These are phyloP conservation scores for Lithospermum erythrorhizon DNA, from an alignment of 257 asterid genomes.

Conservation along the genomic window DNA sequence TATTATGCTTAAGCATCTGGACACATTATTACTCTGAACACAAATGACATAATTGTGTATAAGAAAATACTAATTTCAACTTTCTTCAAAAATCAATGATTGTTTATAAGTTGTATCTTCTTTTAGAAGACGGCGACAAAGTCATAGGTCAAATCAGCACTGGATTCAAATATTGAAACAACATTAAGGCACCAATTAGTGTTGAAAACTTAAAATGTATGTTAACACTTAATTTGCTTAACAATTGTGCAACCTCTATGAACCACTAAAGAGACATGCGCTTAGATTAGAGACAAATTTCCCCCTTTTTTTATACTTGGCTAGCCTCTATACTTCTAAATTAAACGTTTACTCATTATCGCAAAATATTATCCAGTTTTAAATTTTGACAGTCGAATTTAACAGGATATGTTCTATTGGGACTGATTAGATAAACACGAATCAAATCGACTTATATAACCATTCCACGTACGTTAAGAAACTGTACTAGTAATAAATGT, in stretches of 20 bases:
- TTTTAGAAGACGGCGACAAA: neutral
- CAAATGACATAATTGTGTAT: neutral
- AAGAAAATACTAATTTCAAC: slow-evolving; percentile 1
- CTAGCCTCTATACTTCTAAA: no score
- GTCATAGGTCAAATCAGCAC: neutral
- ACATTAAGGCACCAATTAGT: neutral
- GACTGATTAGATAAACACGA: no score
- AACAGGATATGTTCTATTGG: no score
- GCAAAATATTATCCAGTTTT: no score
- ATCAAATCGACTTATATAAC: no score
- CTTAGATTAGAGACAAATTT: no score
- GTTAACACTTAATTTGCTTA: slow-evolving; percentile 3
- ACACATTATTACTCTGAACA: neutral
- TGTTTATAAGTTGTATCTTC: slow-evolving; percentile 3
- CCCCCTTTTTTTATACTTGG: no score
- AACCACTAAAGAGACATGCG: neutral
- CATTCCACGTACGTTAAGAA: no score
- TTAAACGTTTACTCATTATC: no score
- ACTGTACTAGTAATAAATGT: neutral
- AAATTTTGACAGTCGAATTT: no score
- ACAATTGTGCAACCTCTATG: neutral
- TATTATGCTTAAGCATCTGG: neutral
- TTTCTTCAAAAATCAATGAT: neutral
- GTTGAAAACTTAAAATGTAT: neutral
- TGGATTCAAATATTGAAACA: slow-evolving; percentile 1